Evolutionary conservation across 768 basidiomycete genomes (phyloP), one percentile per base, ranked within the genome.

Genomic region (Termitomyces heimii): DNA sequence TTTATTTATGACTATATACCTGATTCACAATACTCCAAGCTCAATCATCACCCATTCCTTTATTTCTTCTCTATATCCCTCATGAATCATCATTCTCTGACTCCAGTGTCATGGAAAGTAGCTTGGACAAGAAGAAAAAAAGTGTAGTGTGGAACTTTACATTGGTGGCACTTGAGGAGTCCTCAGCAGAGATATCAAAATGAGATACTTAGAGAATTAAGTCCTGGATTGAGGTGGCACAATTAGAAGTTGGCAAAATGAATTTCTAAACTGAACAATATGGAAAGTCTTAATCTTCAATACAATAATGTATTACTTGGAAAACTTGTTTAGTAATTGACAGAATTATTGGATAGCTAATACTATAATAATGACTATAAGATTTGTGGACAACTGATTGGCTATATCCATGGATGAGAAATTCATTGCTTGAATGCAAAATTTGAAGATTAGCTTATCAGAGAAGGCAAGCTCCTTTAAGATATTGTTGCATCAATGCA

Each of bases 1-100:
- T 77, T 96, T 53, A 74, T 94, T 35, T 95, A 92, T 1, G 81
- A 90, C 75, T 82, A 1, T 97, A 94, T 70, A 91, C 92, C 1
- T 82, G 79, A 52, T 71, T 82, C 0, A 82, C 92, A 0, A 66
- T 89, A 55, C 74, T 86, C 1, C 84, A 84, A 12, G 91, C 87
- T 1, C 80, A 85, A 59, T 83, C 85, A 12, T 94, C 91, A 0
- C 76, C 81, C 0, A 77, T 93, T 13, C 94, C 94, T 0, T 81
- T 95, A 56, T 78, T 92, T 55, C 78, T 97, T 13, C 67, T 96
- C 2, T 85, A 95, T 60, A 70, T 97, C 3, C 92, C 93, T 1
- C 77, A 77, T 0, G 24, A 61, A 12, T 46, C 61, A 7, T 60
- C 63, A 16, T 20, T 16, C 37, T 28, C 46, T 43, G 59, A 60